Conservation (phyloP, 371 early-diverging fungal species). For the Syncephalastrum contaminatum region DNA sequence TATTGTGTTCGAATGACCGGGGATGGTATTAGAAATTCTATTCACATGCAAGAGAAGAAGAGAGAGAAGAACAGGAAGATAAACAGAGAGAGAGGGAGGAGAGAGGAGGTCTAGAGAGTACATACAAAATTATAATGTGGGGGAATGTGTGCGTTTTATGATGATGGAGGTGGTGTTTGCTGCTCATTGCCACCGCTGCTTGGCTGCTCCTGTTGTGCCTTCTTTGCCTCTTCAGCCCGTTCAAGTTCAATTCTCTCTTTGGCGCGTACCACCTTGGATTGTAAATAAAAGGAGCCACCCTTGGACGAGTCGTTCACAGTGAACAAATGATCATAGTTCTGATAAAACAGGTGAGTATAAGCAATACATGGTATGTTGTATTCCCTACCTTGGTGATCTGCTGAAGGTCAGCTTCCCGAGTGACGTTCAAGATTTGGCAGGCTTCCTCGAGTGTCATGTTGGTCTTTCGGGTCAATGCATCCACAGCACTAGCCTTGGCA, state of each 20-base stretch:
- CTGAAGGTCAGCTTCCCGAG: slow-evolving; percentile 68
- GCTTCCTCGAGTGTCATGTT: slow-evolving; percentile 94
- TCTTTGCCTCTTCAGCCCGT: slow-evolving; percentile 60
- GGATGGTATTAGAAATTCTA: no score
- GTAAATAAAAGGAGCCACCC: slow-evolving; percentile 93
- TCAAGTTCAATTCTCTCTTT: slow-evolving; percentile 92
- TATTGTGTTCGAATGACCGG: no score
- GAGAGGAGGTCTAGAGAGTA: slow-evolving; percentile 1
- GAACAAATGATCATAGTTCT: slow-evolving; percentile 91
- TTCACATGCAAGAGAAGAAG: slow-evolving; percentile 8
- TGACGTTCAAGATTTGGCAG: slow-evolving; percentile 87
- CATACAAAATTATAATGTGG: no score
- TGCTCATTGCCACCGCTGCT: slow-evolving; percentile 5
- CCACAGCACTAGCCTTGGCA: slow-evolving; percentile 58
- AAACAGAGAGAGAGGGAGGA: slow-evolving; percentile 3
- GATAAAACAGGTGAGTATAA: background rate
- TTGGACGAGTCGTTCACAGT: slow-evolving; percentile 81
- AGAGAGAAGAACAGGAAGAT: background rate
- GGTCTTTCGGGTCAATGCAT: slow-evolving; percentile 77
- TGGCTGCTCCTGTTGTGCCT: slow-evolving; percentile 12
- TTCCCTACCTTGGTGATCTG: slow-evolving; percentile 66
- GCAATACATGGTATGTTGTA: background rate
- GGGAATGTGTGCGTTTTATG: slow-evolving; percentile 4
- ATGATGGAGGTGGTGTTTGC: slow-evolving; percentile 16
- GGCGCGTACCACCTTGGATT: slow-evolving; percentile 92